Conservation (phyloP, 768 basidiomycete genomes). For the Pleurotus eryngii region DNA sequence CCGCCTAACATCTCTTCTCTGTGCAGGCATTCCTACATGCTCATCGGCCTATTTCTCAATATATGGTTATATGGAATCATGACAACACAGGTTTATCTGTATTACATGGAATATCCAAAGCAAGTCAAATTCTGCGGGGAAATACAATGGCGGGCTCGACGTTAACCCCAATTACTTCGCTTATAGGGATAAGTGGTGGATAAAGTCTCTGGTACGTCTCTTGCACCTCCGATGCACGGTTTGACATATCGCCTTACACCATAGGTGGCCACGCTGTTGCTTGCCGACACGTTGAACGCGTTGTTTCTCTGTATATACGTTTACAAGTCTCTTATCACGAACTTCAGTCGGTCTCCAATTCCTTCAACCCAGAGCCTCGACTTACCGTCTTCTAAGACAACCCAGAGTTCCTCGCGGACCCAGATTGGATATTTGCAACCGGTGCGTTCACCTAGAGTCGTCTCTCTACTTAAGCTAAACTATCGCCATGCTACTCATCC, state of each 20-base stretch:
- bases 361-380: background rate
- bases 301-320: conserved; percentile 41
- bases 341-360: conserved; percentile 36
- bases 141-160: too few relatives aligned
- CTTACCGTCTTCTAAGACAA: conserved; percentile 20
- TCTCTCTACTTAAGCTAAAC: background rate
- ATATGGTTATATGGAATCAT: conserved; percentile 47
- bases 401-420: conserved; percentile 18
- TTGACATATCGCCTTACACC: background rate
- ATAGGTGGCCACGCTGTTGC: conserved; percentile 39
- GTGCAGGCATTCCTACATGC: conserved; percentile 44
- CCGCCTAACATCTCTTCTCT: background rate
- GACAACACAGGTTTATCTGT: conserved; percentile 45
- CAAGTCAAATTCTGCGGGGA: conserved; percentile 8
- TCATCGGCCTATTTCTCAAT: conserved; percentile 46
- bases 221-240: background rate
- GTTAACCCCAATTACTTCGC: background rate
- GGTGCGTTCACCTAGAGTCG: conserved; percentile 19
- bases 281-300: conserved; percentile 47
- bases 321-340: conserved; percentile 42
- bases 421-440: conserved; percentile 34
- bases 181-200: conserved; percentile 40
- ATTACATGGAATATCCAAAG: conserved; percentile 41
- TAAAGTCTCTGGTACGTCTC: conserved; percentile 42
- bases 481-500: background rate